phyloP scores from a whole-genome alignment of 2,329 filamentous ascomycete species.

The Colletotrichum destructivum region DNA sequence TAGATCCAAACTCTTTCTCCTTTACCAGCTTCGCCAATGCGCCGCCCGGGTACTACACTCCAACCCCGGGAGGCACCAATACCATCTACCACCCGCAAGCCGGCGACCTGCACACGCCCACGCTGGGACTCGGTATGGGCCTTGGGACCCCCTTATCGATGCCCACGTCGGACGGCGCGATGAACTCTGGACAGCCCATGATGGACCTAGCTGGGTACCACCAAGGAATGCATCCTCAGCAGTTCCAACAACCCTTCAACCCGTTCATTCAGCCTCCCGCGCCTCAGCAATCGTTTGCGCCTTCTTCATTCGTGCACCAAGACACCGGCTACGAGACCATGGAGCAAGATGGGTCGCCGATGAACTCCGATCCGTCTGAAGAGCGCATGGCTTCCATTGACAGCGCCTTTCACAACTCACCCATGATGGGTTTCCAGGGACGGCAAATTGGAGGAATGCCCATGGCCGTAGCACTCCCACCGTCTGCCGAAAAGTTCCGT shows the following conservation, averaged over 20 bases:
- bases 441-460: slow-evolving; percentile 63
- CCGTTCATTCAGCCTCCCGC: slow-evolving; percentile 77
- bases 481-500: slow-evolving; percentile 81
- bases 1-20: slow-evolving; percentile 87
- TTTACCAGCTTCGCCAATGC: slow-evolving; percentile 87
- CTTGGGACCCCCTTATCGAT: slow-evolving; percentile 87
- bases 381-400: slow-evolving; percentile 71
- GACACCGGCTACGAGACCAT: slow-evolving; percentile 86
- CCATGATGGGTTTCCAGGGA: slow-evolving; percentile 71
- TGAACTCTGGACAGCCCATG: slow-evolving; percentile 72
- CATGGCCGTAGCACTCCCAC: slow-evolving; percentile 63
- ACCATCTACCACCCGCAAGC: slow-evolving; percentile 87
- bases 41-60: slow-evolving; percentile 87
- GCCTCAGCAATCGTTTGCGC: slow-evolving; percentile 76
- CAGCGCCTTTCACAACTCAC: slow-evolving; percentile 73
- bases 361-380: slow-evolving; percentile 69
- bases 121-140: slow-evolving; percentile 80
- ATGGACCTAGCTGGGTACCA: slow-evolving; percentile 78
- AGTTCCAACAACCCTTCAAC: slow-evolving; percentile 76
- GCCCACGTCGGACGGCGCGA: slow-evolving; percentile 75
- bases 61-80: slow-evolving; percentile 85
- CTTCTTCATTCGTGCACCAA: slow-evolving; percentile 85
- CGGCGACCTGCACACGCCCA: slow-evolving; percentile 89
- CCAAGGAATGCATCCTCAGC: slow-evolving; percentile 72
- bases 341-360: slow-evolving; percentile 80